A percentile compares a stretch with the other conserved stretches of the same genome.
These are phyloP conservation scores for Takashimella tepidaria DNA, from an alignment of 1,284 basidiomycete species.

Conservation along the genomic window DNA sequence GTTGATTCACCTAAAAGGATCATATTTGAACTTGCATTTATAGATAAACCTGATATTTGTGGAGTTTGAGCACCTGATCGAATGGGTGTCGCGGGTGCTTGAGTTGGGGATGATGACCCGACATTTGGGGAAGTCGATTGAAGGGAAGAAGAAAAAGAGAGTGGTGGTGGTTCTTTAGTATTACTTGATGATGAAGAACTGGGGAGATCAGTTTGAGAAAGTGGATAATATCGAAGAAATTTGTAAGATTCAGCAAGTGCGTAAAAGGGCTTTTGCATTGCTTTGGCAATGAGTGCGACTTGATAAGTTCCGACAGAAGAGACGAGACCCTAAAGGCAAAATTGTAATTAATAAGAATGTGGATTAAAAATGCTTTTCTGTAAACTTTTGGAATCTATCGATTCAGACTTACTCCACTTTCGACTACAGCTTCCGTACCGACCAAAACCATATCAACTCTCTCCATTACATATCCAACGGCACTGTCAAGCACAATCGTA, in stretches of 20 bases:
- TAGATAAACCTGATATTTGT: background rate
- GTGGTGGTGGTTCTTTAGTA: slow-evolving; percentile 13
- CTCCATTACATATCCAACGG: slow-evolving; percentile 95
- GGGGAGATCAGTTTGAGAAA: slow-evolving; percentile 94
- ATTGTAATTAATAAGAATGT: too few relatives aligned
- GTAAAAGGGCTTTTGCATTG: slow-evolving; percentile 92
- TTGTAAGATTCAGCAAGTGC: slow-evolving; percentile 97
- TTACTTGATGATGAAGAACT: slow-evolving; percentile 17
- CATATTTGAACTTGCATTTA: background rate
- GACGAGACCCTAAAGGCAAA: slow-evolving; percentile 33
- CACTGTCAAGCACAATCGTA: slow-evolving; percentile 90
- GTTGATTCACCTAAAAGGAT: background rate
- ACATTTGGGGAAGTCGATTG: slow-evolving; percentile 1
- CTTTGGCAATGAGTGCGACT: slow-evolving; percentile 92
- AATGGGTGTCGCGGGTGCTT: slow-evolving; percentile 12
- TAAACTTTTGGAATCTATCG: too few relatives aligned
- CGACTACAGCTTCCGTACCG: slow-evolving; percentile 94
- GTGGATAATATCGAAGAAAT: slow-evolving; percentile 91
- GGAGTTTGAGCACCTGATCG: background rate
- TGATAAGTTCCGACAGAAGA: slow-evolving; percentile 85
- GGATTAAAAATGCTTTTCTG: too few relatives aligned
- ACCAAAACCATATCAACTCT: slow-evolving; percentile 91
- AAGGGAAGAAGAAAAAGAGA: slow-evolving; percentile 23
- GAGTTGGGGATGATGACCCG: slow-evolving; percentile 4
- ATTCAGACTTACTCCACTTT: slow-evolving; percentile 66